A percentile compares a stretch with the other conserved stretches of the same genome.
phyloP scores from a whole-genome alignment of 495 filamentous ascomycete genomes.

The Jackrogersella multiformis region DNA sequence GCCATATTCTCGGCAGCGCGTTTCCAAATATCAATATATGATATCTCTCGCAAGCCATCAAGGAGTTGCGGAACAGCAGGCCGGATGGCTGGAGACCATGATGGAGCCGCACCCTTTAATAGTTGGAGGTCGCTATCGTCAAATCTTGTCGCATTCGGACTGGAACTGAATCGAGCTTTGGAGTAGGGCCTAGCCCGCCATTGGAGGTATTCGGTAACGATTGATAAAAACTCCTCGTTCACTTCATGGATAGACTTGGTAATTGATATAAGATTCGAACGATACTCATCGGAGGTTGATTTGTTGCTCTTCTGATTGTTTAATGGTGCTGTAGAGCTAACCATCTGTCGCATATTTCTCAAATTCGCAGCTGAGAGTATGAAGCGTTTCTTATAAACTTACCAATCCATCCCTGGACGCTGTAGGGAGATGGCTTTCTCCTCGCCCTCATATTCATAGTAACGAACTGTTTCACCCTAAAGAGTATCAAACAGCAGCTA shows the following conservation, averaged over 20 bases:
- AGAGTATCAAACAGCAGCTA: not conserved
- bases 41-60: slow-evolving; percentile 1
- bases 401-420: slow-evolving; percentile 27
- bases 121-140: not conserved
- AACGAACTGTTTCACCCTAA: not conserved
- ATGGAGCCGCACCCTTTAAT: not conserved
- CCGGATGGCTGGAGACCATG: not conserved
- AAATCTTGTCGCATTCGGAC: slow-evolving; percentile 7
- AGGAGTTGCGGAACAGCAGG: slow-evolving; percentile 3
- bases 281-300: slow-evolving; percentile 6
- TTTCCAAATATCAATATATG: slow-evolving; percentile 28
- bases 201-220: slow-evolving; percentile 27
- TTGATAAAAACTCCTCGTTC: slow-evolving; percentile 18
- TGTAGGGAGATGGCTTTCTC: slow-evolving; percentile 2
- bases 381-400: slow-evolving; percentile 7
- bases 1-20: slow-evolving; percentile 29
- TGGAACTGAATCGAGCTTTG: not conserved
- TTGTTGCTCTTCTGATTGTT: not conserved
- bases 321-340: not conserved
- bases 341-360: not conserved
- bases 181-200: not conserved
- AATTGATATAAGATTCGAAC: slow-evolving; percentile 10
- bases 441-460: slow-evolving; percentile 10
- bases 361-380: not conserved
- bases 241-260: slow-evolving; percentile 8